Percentiles rank a stretch among this genome's conserved stretches.
Conservation (phyloP, 371 early-diverging fungal species). For the Rhizopus delemar region DNA sequence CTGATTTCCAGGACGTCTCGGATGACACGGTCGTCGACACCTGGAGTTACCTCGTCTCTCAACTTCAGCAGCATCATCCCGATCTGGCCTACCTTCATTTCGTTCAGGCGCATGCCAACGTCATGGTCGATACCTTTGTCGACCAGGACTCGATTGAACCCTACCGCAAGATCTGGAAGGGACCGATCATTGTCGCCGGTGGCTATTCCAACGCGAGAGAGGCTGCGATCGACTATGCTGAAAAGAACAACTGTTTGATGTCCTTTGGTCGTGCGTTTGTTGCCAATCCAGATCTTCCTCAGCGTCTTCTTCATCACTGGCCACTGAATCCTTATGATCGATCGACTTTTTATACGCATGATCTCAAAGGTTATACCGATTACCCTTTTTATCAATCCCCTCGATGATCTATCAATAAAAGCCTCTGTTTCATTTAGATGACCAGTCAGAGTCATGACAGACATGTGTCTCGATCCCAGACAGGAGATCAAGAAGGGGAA, state of each 20-base stretch:
- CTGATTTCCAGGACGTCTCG: conserved; percentile 24
- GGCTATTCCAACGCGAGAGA: conserved; percentile 22
- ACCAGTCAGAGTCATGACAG: too few species aligned
- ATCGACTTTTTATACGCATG: conserved; percentile 23
- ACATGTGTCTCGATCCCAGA: too few species aligned
- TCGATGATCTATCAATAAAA: too few species aligned
- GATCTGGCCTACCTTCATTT: conserved; percentile 38
- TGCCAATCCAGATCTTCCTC: conserved; percentile 29
- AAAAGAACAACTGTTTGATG: conserved; percentile 16
- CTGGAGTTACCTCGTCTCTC: conserved; percentile 26
- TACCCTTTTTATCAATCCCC: conserved; percentile 7
- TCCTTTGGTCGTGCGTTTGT: conserved; percentile 26
- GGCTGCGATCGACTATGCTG: conserved; percentile 14
- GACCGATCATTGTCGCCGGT: conserved; percentile 37
- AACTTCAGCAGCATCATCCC: conserved; percentile 24
- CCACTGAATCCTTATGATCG: conserved; percentile 13
- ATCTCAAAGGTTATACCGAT: conserved; percentile 22
- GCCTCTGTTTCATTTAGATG: too few species aligned
- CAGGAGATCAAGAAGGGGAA: too few species aligned
- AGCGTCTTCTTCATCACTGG: conserved; percentile 15
- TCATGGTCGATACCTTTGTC: conserved; percentile 6
- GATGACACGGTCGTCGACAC: conserved; percentile 36
- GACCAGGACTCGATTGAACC: conserved; percentile 16
- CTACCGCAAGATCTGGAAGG: conserved; percentile 38
- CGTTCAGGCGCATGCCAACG: conserved; percentile 26